These are phyloP conservation scores for Lepidopterella palustris DNA, from an alignment of 495 filamentous ascomycete genomes.

Conservation along the genomic window DNA sequence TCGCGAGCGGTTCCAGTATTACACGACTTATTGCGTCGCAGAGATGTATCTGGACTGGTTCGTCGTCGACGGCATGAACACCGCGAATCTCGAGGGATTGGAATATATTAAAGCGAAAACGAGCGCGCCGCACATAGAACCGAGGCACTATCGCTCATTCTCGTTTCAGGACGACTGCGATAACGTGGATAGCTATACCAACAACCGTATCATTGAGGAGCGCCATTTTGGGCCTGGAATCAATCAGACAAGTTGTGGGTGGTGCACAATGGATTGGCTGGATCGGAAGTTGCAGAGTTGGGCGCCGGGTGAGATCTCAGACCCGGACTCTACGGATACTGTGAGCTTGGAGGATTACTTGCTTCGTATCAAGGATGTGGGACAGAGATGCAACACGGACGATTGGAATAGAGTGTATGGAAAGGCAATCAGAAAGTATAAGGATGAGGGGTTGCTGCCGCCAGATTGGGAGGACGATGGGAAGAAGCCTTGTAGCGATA, in stretches of 20 bases:
- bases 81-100: conserved; percentile 12
- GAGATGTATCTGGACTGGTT: conserved; percentile 12
- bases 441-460: conserved; percentile 4
- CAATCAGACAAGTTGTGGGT: conserved; percentile 10
- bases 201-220: neutral
- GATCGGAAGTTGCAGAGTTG: conserved; percentile 12
- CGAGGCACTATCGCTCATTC: neutral
- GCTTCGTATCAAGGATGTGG: neutral
- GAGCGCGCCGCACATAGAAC: neutral
- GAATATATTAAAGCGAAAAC: conserved; percentile 2
- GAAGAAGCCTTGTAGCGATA: neutral
- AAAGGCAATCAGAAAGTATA: conserved; percentile 8
- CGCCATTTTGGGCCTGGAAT: neutral
- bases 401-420: conserved; percentile 12
- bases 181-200: neutral
- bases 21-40: neutral
- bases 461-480: conserved; percentile 13
- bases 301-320: conserved; percentile 2
- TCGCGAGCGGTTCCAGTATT: neutral
- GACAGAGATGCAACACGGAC: conserved; percentile 9
- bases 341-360: conserved; percentile 15
- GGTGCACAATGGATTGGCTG: conserved; percentile 15
- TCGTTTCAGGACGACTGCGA: neutral
- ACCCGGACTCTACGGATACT: conserved; percentile 6
- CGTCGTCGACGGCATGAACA: conserved; percentile 17